phyloP scores from a whole-genome alignment of 441 rosid genomes.

The Adansonia gregorii region DNA sequence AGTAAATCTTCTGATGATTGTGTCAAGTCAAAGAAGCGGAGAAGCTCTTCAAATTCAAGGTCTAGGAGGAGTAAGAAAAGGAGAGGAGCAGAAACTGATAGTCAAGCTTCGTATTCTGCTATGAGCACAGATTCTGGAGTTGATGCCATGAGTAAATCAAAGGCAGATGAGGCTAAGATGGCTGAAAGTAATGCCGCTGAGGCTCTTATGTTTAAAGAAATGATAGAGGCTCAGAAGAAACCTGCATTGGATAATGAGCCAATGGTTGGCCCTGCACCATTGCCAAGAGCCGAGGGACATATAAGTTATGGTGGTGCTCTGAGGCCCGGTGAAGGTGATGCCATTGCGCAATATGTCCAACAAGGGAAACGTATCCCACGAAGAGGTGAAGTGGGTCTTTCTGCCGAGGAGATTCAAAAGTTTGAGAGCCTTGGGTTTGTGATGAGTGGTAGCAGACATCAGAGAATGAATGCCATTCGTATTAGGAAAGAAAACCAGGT shows the following conservation, averaged over 20 bases:
- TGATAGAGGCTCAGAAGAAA: conserved; percentile 81
- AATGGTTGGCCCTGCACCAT: conserved; percentile 79
- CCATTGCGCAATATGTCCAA: conserved; percentile 93
- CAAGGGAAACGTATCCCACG: conserved; percentile 98
- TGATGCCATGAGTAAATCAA: conserved; percentile 37
- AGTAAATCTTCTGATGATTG: conserved; percentile 41
- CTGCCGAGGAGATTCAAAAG: conserved; percentile 89
- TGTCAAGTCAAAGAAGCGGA: conserved; percentile 49
- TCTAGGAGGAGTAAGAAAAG: conserved; percentile 45
- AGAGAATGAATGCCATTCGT: conserved; percentile 98
- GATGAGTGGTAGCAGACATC: conserved; percentile 98
- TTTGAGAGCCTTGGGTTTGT: conserved; percentile 90
- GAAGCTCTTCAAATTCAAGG: conserved; percentile 30
- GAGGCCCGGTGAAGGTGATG: conserved; percentile 98
- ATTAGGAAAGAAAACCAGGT: conserved; percentile 98
- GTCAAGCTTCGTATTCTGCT: conserved; percentile 30
- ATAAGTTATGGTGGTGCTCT: conserved; percentile 95
- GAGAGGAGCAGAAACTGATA: conserved; percentile 45
- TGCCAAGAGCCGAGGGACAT: conserved; percentile 91
- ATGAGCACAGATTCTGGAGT: conserved; percentile 42
- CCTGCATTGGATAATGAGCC: conserved; percentile 67
- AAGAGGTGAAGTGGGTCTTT: conserved; percentile 98
- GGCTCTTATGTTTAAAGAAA: conserved; percentile 64
- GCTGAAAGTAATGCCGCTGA: conserved; percentile 61
- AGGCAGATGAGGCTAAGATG: conserved; percentile 44